Evolutionary conservation across 2,329 filamentous ascomycete species (phyloP), one percentile per base, ranked within the genome.

Genomic region (Cercospora berteroae): DNA sequence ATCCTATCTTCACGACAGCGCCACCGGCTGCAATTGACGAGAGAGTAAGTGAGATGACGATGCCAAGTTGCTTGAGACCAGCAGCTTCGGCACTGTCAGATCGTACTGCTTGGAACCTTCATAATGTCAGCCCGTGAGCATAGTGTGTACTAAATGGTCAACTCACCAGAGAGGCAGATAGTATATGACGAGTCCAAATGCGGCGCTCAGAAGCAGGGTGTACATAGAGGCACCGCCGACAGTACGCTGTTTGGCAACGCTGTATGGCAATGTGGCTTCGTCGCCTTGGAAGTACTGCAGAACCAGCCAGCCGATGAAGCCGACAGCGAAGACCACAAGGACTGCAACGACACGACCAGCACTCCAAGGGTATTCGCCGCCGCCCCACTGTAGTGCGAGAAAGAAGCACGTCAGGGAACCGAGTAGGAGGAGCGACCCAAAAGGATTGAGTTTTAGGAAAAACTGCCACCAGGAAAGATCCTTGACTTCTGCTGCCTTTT

Each of bases 341-440:
- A 80, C 75, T 4, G 75, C 79, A 63, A 82, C 79, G 71, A 82
- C 79, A 52, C 77, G 76, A 20, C 72, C 77, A 66, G 71, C 78
- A 25, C 72, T 74, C 79, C 81, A 82, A 23, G 68, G 71, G 48
- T 81, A 81, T 68, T 77, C 79, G 63, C 76, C 76, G n/a, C 81
- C 81, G 62, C 80, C 81, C 81, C 81, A 83, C 62, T 83, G 80
- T 5, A 84, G 75, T 31, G 81, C 82, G 48, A 83, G 79, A 18
- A 83, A 74, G 33, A 82, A 69, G 69, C 78, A 81, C 60, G 82
- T 75, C 63, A 82, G 76, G 27, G 75, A 76, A 0, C 78, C 78
- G 12, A 82, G 66, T 2, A 74, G 59, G 25, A 81, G 63, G 2
- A 75, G 68, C 1, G 77, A 80, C 5, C 82, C 82, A 13, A 79